Conservation (phyloP, 306 rosid species). For the Cucurbita argyrosperma region DNA sequence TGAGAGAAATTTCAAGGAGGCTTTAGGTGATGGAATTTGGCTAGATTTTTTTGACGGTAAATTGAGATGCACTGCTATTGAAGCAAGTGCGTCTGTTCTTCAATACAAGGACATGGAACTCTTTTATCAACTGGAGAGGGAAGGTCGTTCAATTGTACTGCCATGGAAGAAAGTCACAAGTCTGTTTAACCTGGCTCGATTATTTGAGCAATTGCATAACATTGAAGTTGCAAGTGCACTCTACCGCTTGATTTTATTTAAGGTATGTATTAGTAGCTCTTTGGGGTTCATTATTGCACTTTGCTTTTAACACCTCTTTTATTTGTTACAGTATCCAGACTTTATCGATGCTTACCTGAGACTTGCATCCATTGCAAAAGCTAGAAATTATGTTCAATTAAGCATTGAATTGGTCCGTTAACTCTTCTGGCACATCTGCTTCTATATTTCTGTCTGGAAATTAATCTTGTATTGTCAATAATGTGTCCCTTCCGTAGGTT, state of each 20-base stretch:
- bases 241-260: conserved; percentile 78
- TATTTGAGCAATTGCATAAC: conserved; percentile 67
- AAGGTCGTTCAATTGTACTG: conserved; percentile 47
- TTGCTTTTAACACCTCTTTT: background rate
- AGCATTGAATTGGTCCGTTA: conserved; percentile 87
- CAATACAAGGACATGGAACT: conserved; percentile 71
- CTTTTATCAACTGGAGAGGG: conserved; percentile 70
- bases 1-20: conserved; percentile 74
- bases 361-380: conserved; percentile 87
- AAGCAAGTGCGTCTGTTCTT: conserved; percentile 55
- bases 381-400: conserved; percentile 68
- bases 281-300: background rate
- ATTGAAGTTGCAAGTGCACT: conserved; percentile 67
- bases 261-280: conserved; percentile 27
- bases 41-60: conserved; percentile 43
- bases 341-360: conserved; percentile 83
- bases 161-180: conserved; percentile 92
- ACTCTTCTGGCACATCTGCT: conserved; percentile 1
- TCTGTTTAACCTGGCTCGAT: conserved; percentile 79
- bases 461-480: background rate
- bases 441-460: conserved; percentile 4
- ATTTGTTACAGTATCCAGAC: conserved; percentile 63
- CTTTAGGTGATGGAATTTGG: conserved; percentile 95
- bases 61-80: conserved; percentile 40
- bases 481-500: conserved; percentile 36